Percentiles rank a stretch among this genome's conserved stretches.
These are phyloP conservation scores for Malus fusca DNA, from an alignment of 306 rosid species.

Conservation along the genomic window DNA sequence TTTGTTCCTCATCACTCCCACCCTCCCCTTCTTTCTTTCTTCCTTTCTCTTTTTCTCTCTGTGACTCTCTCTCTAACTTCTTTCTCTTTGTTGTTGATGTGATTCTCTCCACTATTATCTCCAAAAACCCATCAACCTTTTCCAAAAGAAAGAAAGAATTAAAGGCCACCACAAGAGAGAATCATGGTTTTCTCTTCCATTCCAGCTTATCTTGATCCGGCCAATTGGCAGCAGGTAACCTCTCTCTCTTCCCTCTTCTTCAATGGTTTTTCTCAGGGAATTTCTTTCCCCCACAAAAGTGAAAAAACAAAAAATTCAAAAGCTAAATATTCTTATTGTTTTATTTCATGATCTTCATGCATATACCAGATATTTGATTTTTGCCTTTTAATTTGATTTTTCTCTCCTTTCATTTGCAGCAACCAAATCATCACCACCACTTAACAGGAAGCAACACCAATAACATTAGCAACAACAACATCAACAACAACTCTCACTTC, in stretches of 20 bases:
- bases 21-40: neutral
- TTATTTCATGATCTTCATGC: constrained; percentile 42
- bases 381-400: constrained; percentile 8
- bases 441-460: constrained; percentile 1
- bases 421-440: constrained; percentile 20
- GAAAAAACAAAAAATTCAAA: constrained; percentile 18
- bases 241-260: neutral
- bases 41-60: constrained; percentile 22
- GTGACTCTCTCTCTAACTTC: constrained; percentile 16
- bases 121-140: constrained; percentile 46
- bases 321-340: constrained; percentile 55
- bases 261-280: neutral
- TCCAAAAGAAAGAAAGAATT: constrained; percentile 55
- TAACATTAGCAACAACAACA: constrained; percentile 24
- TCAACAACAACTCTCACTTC: constrained; percentile 40
- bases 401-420: constrained; percentile 10
- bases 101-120: constrained; percentile 57
- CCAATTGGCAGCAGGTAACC: constrained; percentile 86
- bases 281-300: neutral
- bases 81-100: constrained; percentile 27
- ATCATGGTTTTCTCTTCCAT: constrained; percentile 85
- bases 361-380: constrained; percentile 65
- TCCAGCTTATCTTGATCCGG: constrained; percentile 82
- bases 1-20: constrained; percentile 32
- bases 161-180: constrained; percentile 15